Evolutionary conservation across 2,329 filamentous ascomycete genomes (phyloP).

Genomic region (Whalleya microplaca): DNA sequence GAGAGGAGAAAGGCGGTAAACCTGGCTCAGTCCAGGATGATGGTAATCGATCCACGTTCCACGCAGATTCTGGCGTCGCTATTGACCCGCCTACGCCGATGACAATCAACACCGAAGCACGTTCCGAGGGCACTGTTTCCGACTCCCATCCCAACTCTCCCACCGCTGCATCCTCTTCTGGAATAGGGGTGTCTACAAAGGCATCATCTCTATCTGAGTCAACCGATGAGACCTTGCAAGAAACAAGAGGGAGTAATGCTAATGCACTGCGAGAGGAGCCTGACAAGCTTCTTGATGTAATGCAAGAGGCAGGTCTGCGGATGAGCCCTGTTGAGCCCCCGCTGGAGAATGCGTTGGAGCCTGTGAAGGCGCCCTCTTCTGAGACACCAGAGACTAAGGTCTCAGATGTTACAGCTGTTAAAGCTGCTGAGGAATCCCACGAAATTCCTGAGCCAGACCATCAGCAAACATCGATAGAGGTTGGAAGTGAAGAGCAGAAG

Average conservation of each 20-base stretch:
- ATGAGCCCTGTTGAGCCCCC: slow-evolving; percentile 7
- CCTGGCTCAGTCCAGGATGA: slow-evolving; percentile 32
- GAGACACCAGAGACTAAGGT: slow-evolving; percentile 24
- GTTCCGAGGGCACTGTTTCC: slow-evolving; percentile 51
- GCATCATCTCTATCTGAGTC: slow-evolving; percentile 67
- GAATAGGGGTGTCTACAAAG: slow-evolving; percentile 62
- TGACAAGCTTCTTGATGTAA: slow-evolving; percentile 9
- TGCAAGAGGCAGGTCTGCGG: slow-evolving; percentile 11
- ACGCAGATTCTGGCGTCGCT: slow-evolving; percentile 60
- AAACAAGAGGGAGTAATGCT: slow-evolving; percentile 33
- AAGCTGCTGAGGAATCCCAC: slow-evolving; percentile 27
- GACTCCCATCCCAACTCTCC: slow-evolving; percentile 65
- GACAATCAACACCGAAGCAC: slow-evolving; percentile 45
- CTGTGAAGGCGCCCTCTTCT: slow-evolving; percentile 16
- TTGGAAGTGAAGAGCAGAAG: slow-evolving; percentile 18
- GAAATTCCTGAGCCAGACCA: slow-evolving; percentile 27
- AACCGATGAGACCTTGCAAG: slow-evolving; percentile 61
- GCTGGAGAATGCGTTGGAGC: slow-evolving; percentile 8
- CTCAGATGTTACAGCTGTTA: slow-evolving; percentile 18
- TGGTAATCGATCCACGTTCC: slow-evolving; percentile 44
- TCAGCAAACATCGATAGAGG: slow-evolving; percentile 21
- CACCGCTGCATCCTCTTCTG: slow-evolving; percentile 52
- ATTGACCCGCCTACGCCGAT: slow-evolving; percentile 50
- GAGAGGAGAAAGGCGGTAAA: slow-evolving; percentile 28
- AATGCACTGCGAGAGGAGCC: slow-evolving; percentile 9